Evolutionary conservation across 768 basidiomycete genomes (phyloP).

Genomic region (Suillus placidus): DNA sequence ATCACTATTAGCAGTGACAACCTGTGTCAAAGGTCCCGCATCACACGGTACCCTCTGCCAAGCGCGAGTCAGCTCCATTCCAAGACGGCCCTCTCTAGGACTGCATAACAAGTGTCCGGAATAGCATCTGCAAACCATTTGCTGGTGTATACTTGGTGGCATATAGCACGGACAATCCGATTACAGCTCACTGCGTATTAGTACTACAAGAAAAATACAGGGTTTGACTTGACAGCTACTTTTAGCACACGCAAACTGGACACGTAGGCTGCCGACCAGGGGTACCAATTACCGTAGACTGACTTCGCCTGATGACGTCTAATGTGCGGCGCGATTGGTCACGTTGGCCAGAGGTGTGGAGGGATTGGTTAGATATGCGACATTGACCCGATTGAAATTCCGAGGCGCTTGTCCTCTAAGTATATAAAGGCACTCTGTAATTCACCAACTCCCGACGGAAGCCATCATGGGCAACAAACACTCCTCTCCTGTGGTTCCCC

Average conservation of each 20-base stretch:
- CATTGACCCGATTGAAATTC: conserved; percentile 2
- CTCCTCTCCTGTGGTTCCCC: conserved; percentile 28
- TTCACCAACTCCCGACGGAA: not conserved
- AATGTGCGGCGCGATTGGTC: not conserved
- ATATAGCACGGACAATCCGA: not conserved
- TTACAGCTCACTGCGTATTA: not conserved
- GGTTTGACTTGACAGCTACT: not conserved
- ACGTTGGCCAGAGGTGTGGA: not conserved
- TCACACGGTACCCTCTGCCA: not conserved
- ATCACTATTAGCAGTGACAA: not conserved
- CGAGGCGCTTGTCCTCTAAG: not conserved
- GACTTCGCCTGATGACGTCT: not conserved
- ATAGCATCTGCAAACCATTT: not conserved
- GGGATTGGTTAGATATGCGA: not conserved
- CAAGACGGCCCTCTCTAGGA: not conserved
- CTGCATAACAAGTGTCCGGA: not conserved
- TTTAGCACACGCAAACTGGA: not conserved
- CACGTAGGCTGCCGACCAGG: not conserved
- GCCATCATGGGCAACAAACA: conserved; percentile 35
- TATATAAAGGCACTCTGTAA: conserved; percentile 1
- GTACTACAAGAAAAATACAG: conserved; percentile 3
- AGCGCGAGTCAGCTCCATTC: not conserved
- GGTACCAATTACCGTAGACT: not conserved
- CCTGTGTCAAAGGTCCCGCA: not conserved
- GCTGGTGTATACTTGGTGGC: not conserved